Base-by-base conservation (phyloP, 371 early-diverging fungal species). In the Mortierella polycephala region DNA sequence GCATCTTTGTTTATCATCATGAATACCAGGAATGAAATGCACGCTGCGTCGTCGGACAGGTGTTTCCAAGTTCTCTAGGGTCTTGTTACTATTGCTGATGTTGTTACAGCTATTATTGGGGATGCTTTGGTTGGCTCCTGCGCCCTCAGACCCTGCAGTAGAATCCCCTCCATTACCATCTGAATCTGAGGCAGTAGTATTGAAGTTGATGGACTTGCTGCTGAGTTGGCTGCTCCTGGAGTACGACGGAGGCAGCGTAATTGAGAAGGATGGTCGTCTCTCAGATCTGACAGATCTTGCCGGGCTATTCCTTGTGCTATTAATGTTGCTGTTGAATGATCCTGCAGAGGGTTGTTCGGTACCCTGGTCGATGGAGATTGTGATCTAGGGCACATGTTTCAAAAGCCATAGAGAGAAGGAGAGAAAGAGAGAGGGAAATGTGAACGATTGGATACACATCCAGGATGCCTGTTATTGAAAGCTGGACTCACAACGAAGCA, bases 11-110 rank as follows among this genome's bases (percentile, higher is more conserved):
- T 21, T 61, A n/a, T n/a, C 47, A 47, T 30, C 47, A n/a, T 16
- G 9, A 56, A n/a, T 64, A 75, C 75, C 75, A 52, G 75, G 59
- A 18, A 62, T 66, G 46, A 75, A 75, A n/a, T 69, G 75, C 21
- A 69, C 50, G 49, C 75, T 74, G 12, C 64, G 51, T 51, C 69
- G 54, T 51, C 65, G 69, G 16, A 62, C 63, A 18, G 57, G 63
- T 13, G 51, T 52, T 18, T 62, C 57, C 50, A 52, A 30, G n/a
- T 51, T 21, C 23, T 45, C 57, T 10, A 44, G 18, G 7, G 49
- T 16, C 18, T 30, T 52, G 44, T 47, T 8, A 41, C 41, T 57
- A 11, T 47, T 45, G 11, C 42, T 41, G 58, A n/a, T 52, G 50
- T 39, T 56, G 57, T 16, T 16, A 42, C 37, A 42, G 20, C 23